Evolutionary conservation across 768 basidiomycete species (phyloP).

Genomic region (Panellus pusillus): DNA sequence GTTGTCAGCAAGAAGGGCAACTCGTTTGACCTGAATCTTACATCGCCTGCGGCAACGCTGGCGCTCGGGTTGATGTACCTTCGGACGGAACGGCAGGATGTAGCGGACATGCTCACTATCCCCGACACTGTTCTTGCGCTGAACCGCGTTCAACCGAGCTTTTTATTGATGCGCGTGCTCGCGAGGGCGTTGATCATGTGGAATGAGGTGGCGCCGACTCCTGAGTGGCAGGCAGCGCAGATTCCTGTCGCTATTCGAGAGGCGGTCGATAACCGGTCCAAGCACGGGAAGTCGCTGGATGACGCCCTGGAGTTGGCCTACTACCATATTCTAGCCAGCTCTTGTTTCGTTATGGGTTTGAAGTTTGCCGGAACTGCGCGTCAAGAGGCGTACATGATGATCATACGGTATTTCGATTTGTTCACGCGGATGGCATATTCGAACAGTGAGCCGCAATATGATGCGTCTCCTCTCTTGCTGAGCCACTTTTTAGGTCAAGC

Average conservation of each 20-base stretch:
- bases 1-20: constrained; percentile 37
- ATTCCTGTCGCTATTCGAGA: constrained; percentile 67
- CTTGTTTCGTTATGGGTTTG: constrained; percentile 87
- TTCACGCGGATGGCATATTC: constrained; percentile 71
- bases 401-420: constrained; percentile 80
- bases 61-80: constrained; percentile 94
- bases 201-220: constrained; percentile 69
- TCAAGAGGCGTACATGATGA: constrained; percentile 81
- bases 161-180: constrained; percentile 80
- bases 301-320: constrained; percentile 86
- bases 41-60: constrained; percentile 88
- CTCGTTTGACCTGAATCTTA: constrained; percentile 83
- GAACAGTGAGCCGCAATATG: constrained; percentile 49
- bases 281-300: constrained; percentile 50
- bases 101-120: constrained; percentile 82
- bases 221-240: constrained; percentile 71
- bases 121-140: constrained; percentile 79
- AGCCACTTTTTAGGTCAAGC: constrained; percentile 53
- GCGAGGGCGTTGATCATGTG: constrained; percentile 84
- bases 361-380: constrained; percentile 94
- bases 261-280: constrained; percentile 54
- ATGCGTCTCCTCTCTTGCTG: constrained; percentile 2
- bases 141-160: constrained; percentile 85
- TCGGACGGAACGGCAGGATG: constrained; percentile 76
- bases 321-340: constrained; percentile 87